phyloP scores from a whole-genome alignment of 2,329 filamentous ascomycete species.

The Pestalotiopsis sp. region DNA sequence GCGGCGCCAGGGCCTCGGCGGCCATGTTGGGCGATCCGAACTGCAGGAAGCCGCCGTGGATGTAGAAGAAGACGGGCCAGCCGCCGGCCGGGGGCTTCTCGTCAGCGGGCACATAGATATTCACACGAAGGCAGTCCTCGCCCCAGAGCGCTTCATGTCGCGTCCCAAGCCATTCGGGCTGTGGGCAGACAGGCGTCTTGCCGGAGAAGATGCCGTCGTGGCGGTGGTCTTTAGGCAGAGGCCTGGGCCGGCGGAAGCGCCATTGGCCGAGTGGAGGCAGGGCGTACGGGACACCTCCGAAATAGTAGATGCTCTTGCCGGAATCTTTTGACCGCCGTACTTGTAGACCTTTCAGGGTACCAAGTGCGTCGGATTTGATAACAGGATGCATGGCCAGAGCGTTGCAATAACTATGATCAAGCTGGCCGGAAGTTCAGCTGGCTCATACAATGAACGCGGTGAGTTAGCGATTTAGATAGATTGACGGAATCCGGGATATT shows the following conservation, averaged over 20 bases:
- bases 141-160: slow-evolving; percentile 33
- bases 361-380: slow-evolving; percentile 6
- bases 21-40: slow-evolving; percentile 53
- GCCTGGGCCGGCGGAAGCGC: slow-evolving; percentile 42
- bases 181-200: slow-evolving; percentile 47
- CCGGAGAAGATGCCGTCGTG: slow-evolving; percentile 53
- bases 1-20: slow-evolving; percentile 37
- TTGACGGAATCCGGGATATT: background rate
- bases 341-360: slow-evolving; percentile 5
- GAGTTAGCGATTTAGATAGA: background rate
- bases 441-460: too few relatives aligned
- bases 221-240: slow-evolving; percentile 48
- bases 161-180: slow-evolving; percentile 38
- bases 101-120: slow-evolving; percentile 55
- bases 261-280: slow-evolving; percentile 54
- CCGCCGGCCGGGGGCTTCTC: slow-evolving; percentile 44
- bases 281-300: slow-evolving; percentile 59
- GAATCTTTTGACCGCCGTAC: background rate
- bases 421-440: background rate
- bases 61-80: slow-evolving; percentile 62
- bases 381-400: background rate
- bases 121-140: slow-evolving; percentile 60
- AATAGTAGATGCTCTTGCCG: slow-evolving; percentile 42
- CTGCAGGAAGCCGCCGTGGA: slow-evolving; percentile 62
- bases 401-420: background rate